Evolutionary conservation across 352 stramenopile species (phyloP).

Genomic region (Phytopythium cucurbitacearum): DNA sequence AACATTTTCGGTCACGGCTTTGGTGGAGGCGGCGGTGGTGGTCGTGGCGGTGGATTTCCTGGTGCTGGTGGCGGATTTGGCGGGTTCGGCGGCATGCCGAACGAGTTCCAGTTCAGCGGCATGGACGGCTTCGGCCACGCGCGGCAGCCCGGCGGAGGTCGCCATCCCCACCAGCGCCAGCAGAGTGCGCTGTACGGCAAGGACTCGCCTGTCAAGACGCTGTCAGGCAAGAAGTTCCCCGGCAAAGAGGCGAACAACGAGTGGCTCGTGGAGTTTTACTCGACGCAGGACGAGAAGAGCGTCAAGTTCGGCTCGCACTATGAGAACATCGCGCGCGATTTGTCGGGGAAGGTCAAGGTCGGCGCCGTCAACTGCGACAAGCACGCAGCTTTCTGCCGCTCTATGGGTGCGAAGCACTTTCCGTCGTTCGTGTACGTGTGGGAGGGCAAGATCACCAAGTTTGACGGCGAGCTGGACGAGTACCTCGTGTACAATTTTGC

Average conservation of each 20-base stretch:
- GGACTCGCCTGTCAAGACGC: slow-evolving; percentile 45
- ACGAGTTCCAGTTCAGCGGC: slow-evolving; percentile 75
- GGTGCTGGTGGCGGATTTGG: slow-evolving; percentile 15
- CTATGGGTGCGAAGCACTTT: slow-evolving; percentile 26
- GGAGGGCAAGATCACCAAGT: slow-evolving; percentile 42
- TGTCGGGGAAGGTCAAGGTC: slow-evolving; percentile 67
- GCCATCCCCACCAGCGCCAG: slow-evolving; percentile 12
- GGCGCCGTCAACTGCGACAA: slow-evolving; percentile 79
- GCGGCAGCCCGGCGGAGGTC: slow-evolving; percentile 13
- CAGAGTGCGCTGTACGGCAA: slow-evolving; percentile 51
- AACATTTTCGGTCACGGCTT: slow-evolving; percentile 77
- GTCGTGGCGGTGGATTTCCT: slow-evolving; percentile 22
- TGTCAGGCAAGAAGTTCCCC: slow-evolving; percentile 77
- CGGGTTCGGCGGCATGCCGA: slow-evolving; percentile 31
- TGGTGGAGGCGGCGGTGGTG: slow-evolving; percentile 17
- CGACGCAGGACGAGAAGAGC: slow-evolving; percentile 35
- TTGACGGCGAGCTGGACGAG: slow-evolving; percentile 69
- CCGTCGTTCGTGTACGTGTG: slow-evolving; percentile 73
- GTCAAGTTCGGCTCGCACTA: slow-evolving; percentile 60
- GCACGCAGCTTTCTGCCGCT: slow-evolving; percentile 45
- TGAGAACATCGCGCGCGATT: slow-evolving; percentile 62
- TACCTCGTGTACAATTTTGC: slow-evolving; percentile 84
- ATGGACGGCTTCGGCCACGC: slow-evolving; percentile 77
- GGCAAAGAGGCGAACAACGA: slow-evolving; percentile 65
- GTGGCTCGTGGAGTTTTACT: slow-evolving; percentile 84